Conservation (phyloP, 192 early-diverging fungal species). For the Coemansia biformis region DNA sequence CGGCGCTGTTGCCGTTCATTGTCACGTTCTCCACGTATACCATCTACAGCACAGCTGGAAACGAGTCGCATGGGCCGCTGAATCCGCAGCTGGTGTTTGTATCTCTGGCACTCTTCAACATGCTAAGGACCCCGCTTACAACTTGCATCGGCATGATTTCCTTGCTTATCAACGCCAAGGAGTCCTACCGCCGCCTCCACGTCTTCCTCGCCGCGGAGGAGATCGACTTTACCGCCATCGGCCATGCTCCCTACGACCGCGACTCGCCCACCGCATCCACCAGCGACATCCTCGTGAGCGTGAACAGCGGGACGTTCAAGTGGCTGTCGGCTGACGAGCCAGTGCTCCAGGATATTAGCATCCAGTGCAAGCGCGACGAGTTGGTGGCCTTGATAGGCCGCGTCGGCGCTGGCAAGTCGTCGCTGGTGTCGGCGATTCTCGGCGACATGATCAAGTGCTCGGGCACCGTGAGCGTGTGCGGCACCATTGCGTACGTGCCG, state of each 20-base stretch:
- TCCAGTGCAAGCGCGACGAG: slow-evolving; percentile 42
- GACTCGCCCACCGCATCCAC: slow-evolving; percentile 9
- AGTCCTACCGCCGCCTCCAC: slow-evolving; percentile 29
- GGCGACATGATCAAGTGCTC: slow-evolving; percentile 52
- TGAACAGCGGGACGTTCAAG: slow-evolving; percentile 45
- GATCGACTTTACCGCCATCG: slow-evolving; percentile 35
- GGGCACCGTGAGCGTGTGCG: slow-evolving; percentile 31
- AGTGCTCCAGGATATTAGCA: slow-evolving; percentile 38
- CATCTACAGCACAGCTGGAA: slow-evolving; percentile 29
- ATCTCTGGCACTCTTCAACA: slow-evolving; percentile 44
- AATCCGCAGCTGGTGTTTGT: slow-evolving; percentile 50
- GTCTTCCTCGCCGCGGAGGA: slow-evolving; percentile 38
- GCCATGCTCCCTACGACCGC: slow-evolving; percentile 34
- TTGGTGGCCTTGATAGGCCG: slow-evolving; percentile 58
- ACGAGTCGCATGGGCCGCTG: slow-evolving; percentile 38
- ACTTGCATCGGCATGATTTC: slow-evolving; percentile 23
- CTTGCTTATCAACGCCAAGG: slow-evolving; percentile 28
- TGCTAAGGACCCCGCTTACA: slow-evolving; percentile 43
- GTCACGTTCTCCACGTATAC: slow-evolving; percentile 45
- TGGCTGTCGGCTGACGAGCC: slow-evolving; percentile 50
- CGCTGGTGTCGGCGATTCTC: slow-evolving; percentile 56
- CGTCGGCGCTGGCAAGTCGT: slow-evolving; percentile 65
- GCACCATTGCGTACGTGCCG: slow-evolving; percentile 54
- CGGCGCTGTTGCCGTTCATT: slow-evolving; percentile 37
- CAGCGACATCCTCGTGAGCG: slow-evolving; percentile 30